Evolutionary conservation across 1,284 basidiomycete genomes (phyloP).

Genomic region (Leccinum pachyderme): DNA sequence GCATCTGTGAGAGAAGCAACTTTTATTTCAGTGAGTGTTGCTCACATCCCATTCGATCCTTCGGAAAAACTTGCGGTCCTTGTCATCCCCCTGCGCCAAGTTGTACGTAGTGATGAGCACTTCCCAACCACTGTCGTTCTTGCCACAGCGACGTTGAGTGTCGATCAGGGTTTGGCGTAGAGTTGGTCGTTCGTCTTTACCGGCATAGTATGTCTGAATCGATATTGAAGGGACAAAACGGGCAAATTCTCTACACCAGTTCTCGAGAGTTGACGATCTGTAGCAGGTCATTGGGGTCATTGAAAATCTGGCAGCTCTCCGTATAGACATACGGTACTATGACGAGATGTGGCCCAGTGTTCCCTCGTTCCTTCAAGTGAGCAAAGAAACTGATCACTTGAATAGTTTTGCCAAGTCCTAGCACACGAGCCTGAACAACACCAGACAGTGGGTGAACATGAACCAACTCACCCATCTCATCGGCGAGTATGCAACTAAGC

Average conservation of each 20-base stretch:
- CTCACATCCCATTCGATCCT: slow-evolving; percentile 89
- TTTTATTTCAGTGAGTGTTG: slow-evolving; percentile 15
- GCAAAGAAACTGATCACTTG: slow-evolving; percentile 98
- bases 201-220: slow-evolving; percentile 93
- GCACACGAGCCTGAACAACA: neutral
- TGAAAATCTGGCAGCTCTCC: slow-evolving; percentile 39
- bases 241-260: slow-evolving; percentile 96
- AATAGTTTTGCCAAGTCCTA: slow-evolving; percentile 95
- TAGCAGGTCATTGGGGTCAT: slow-evolving; percentile 14
- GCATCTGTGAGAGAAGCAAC: slow-evolving; percentile 7
- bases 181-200: slow-evolving; percentile 82
- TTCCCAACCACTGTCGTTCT: slow-evolving; percentile 70
- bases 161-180: slow-evolving; percentile 75
- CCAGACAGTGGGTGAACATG: neutral
- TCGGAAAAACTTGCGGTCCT: slow-evolving; percentile 91
- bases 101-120: slow-evolving; percentile 97
- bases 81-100: slow-evolving; percentile 83
- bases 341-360: slow-evolving; percentile 86
- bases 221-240: slow-evolving; percentile 85
- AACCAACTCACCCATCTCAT: slow-evolving; percentile 85
- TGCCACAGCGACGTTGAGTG: slow-evolving; percentile 44
- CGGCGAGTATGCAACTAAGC: slow-evolving; percentile 93
- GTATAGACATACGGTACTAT: slow-evolving; percentile 80
- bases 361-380: slow-evolving; percentile 77
- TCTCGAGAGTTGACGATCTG: slow-evolving; percentile 94